Percentiles rank a stretch among this genome's conserved stretches.
These are phyloP conservation scores for Galeopsis tetrahit DNA, from an alignment of 257 asterid genomes.

Conservation along the genomic window DNA sequence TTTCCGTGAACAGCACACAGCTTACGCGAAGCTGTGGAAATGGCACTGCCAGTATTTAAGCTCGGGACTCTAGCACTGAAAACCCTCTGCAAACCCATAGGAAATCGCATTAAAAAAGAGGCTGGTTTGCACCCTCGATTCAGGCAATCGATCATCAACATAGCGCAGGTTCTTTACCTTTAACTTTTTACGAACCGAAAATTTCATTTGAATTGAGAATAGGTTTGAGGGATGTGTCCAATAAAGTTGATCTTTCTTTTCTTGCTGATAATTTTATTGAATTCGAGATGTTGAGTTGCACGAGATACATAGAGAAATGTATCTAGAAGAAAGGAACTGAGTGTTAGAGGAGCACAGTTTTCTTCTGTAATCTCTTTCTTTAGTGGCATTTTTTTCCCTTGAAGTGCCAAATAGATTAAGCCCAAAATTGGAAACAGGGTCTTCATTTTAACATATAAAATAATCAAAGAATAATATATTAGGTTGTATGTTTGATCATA, in stretches of 20 bases:
- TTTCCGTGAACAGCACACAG: background rate
- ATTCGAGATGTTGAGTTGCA: background rate
- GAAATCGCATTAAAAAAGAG: slow-evolving; percentile 74
- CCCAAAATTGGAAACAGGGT: background rate
- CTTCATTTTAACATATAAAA: background rate
- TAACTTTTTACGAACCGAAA: background rate
- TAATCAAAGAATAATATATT: background rate
- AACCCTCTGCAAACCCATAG: slow-evolving; percentile 82
- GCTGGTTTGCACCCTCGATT: slow-evolving; percentile 75
- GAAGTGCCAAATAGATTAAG: background rate
- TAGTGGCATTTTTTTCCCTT: background rate
- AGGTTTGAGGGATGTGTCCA: background rate
- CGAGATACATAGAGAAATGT: background rate
- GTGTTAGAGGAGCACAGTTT: background rate
- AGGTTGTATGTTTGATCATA: slow-evolving; percentile 4
- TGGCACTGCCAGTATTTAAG: slow-evolving; percentile 79
- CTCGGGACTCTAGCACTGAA: slow-evolving; percentile 80
- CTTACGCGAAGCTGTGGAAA: slow-evolving; percentile 31
- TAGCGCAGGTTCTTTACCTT: slow-evolving; percentile 71
- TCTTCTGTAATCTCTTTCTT: background rate
- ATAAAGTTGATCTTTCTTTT: background rate
- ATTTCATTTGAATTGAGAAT: background rate
- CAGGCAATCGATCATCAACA: slow-evolving; percentile 64
- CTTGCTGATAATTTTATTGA: background rate
- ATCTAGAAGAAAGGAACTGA: background rate